Evolutionary conservation across 23 red algal species (phyloP), one percentile per base, ranked within the genome.

Genomic region (Gracilaria domingensis): DNA sequence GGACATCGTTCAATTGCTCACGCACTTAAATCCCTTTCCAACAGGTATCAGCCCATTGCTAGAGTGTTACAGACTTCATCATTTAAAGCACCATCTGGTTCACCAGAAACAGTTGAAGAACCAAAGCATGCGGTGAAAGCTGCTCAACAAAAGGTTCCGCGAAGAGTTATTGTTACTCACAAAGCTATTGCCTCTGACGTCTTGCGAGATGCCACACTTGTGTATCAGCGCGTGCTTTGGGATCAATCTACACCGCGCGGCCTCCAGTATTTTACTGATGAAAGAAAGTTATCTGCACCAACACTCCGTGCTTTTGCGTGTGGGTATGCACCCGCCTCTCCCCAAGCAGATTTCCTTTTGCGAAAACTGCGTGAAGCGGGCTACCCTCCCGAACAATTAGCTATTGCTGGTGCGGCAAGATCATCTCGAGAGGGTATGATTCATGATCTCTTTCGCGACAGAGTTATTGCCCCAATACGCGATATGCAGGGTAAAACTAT

Each of bases 391-490:
- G 87, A 96, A 21, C 86, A 96, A 6, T 64, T 84, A 49, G 87
- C 58, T 25, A 73, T 65, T 45, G 85, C 82, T n/a, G 94, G 94
- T 11, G 59, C 85, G 56, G 87, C 87, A 18, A 66, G 73, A 60
- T 64, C 40, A 18, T 17, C 67, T 55, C 44, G 74, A 8, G 67
- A 84, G 35, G 75, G 72, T 66, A 57, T 84, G 30, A 50, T 59
- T 34, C 94, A 89, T 75, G 95, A 98, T 79, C 47, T 84, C 14
- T 98, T 98, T 70, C 91, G 95, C 23, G 77, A 91, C 65, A 80
- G 95, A 69, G 80, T 98, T 0, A 91, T 98, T 57, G 66, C 91
- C n/a, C 95, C 95, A 0, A 95, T 98, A 30, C 90, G 74, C 50
- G 95, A 98, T 50, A 65, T 56, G 24, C 75, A 94, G 23, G 95